Percentiles rank a stretch among this genome's conserved stretches.
These are phyloP conservation scores for Bothriochloa decipiens DNA, from an alignment of 176 grass and related monocot genomes.

Conservation along the genomic window DNA sequence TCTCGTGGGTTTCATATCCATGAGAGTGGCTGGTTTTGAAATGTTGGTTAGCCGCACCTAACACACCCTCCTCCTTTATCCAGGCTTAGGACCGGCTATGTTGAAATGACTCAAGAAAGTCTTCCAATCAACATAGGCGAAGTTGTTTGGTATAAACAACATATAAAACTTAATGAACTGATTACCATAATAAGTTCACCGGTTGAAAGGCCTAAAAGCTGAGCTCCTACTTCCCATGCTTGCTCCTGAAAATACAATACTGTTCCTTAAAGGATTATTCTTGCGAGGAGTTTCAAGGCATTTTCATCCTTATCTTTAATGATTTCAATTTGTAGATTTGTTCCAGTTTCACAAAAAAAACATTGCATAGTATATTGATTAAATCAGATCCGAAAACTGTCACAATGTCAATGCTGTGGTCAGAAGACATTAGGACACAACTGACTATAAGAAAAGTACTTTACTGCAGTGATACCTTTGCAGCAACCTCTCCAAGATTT, in stretches of 20 bases:
- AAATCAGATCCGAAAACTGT: neutral
- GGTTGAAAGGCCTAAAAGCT: conserved; percentile 67
- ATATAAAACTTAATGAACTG: conserved; percentile 38
- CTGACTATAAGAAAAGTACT: conserved; percentile 16
- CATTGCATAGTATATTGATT: neutral
- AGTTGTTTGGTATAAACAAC: conserved; percentile 5
- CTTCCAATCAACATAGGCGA: too few relatives aligned
- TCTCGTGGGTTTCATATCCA: too few relatives aligned
- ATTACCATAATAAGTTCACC: conserved; percentile 83
- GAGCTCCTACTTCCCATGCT: conserved; percentile 98
- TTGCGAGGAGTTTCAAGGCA: neutral
- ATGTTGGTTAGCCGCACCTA: too few relatives aligned
- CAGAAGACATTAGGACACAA: neutral
- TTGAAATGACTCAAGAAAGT: too few relatives aligned
- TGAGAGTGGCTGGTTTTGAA: too few relatives aligned
- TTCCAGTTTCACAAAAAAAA: neutral
- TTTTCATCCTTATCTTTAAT: neutral
- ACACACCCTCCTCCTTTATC: too few relatives aligned
- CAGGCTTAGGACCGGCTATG: too few relatives aligned
- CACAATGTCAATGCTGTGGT: neutral
- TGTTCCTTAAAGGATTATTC: neutral
- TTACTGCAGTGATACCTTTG: conserved; percentile 63
- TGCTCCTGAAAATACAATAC: conserved; percentile 70
- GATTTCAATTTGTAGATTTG: neutral
- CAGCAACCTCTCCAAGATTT: conserved; percentile 94